Evolutionary conservation across 192 early-diverging fungal genomes (phyloP).

Genomic region (Globomyces pollinis-pini): DNA sequence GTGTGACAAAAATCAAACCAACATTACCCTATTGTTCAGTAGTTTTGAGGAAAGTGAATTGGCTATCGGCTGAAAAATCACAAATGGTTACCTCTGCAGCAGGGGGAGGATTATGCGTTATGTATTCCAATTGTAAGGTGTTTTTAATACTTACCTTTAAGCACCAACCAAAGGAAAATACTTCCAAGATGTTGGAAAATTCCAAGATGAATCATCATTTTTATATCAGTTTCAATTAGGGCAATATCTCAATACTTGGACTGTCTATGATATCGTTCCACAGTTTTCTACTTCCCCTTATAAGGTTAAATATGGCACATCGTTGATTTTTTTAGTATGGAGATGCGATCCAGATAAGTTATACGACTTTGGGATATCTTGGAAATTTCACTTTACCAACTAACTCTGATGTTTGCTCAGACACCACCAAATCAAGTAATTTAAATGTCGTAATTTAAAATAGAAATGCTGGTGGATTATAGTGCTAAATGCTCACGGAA

Average conservation of each 20-base stretch:
- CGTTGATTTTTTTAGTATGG: not conserved
- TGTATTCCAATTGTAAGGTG: constrained; percentile 7
- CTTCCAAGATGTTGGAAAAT: constrained; percentile 1
- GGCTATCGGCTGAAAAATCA: not conserved
- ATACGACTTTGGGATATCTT: not conserved
- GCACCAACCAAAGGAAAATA: constrained; percentile 3
- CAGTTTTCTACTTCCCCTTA: not conserved
- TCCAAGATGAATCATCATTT: constrained; percentile 1
- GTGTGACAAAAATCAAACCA: not conserved
- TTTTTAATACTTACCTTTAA: not conserved
- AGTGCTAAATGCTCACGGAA: not conserved
- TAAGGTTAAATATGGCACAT: not conserved
- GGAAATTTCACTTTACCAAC: not conserved
- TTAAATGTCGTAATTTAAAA: not conserved
- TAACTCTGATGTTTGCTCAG: not conserved
- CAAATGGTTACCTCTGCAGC: not conserved
- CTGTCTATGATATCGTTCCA: not conserved
- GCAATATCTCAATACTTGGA: not conserved
- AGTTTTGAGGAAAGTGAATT: not conserved
- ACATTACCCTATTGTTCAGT: not conserved
- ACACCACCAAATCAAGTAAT: not conserved
- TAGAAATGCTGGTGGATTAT: not conserved
- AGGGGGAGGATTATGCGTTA: constrained; percentile 12
- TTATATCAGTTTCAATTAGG: not conserved
- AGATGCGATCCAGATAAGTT: not conserved